Evolutionary conservation across 1,284 basidiomycete genomes (phyloP).

Genomic region (Sporisorium iseilematis-ciliati): DNA sequence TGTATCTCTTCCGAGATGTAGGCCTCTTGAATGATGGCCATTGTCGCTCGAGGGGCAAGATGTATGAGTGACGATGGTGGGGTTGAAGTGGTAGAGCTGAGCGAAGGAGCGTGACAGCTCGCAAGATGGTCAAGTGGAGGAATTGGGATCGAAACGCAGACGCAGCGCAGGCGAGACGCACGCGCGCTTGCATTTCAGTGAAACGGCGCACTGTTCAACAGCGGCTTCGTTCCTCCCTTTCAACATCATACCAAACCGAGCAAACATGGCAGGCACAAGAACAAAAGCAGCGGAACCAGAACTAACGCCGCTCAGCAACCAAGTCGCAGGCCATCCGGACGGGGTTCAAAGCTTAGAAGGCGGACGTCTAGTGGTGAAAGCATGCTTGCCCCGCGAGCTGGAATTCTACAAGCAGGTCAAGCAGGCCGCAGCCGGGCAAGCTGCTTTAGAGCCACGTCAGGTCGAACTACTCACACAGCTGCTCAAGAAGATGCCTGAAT

Average conservation of each 20-base stretch:
- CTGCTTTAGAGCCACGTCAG: not conserved
- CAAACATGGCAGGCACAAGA: not conserved
- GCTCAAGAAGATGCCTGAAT: slow-evolving; percentile 45
- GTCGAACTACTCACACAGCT: slow-evolving; percentile 22
- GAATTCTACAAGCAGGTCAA: slow-evolving; percentile 81
- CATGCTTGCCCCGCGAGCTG: slow-evolving; percentile 79
- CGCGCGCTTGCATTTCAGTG: slow-evolving; percentile 9
- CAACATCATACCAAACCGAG: not conserved
- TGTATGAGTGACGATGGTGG: too few relatives aligned
- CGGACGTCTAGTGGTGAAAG: slow-evolving; percentile 86
- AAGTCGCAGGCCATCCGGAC: slow-evolving; percentile 89
- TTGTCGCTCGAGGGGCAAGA: slow-evolving; percentile 5
- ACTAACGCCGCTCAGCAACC: slow-evolving; percentile 73
- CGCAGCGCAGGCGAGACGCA: slow-evolving; percentile 5
- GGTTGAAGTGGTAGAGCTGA: not conserved
- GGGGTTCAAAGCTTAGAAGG: slow-evolving; percentile 79
- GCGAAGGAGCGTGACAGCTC: not conserved
- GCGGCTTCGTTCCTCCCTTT: not conserved
- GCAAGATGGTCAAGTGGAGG: not conserved
- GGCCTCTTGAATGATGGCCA: slow-evolving; percentile 40
- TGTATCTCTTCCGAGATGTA: slow-evolving; percentile 46
- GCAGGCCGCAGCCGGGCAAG: slow-evolving; percentile 69
- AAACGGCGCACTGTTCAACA: slow-evolving; percentile 10
- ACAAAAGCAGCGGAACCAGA: not conserved
- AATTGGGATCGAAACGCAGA: slow-evolving; percentile 7